Evolutionary conservation across 2,329 filamentous ascomycete genomes (phyloP).

Genomic region (Hypocreales sp.): DNA sequence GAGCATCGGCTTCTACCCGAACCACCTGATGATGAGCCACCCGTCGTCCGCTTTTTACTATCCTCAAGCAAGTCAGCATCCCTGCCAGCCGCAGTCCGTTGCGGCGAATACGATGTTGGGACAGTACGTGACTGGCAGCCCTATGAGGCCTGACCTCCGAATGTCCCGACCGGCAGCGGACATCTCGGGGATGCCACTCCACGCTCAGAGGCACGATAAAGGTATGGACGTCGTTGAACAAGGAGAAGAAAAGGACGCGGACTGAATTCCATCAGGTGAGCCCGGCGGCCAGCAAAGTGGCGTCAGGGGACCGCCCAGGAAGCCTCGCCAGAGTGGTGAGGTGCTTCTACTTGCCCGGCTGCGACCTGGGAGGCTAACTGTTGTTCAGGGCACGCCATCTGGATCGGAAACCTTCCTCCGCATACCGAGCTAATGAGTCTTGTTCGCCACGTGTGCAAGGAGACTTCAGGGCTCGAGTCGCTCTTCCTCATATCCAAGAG

Average conservation of each 20-base stretch:
- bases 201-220: constrained; percentile 7
- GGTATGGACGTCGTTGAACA: constrained; percentile 5
- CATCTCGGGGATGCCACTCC: constrained; percentile 2
- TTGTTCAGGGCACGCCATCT: constrained; percentile 62
- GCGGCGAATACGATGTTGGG: constrained; percentile 17
- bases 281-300: constrained; percentile 9
- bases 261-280: constrained; percentile 3
- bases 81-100: constrained; percentile 14
- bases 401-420: constrained; percentile 88
- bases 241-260: neutral
- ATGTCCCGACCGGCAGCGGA: constrained; percentile 6
- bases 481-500: constrained; percentile 92
- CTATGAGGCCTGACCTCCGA: constrained; percentile 11
- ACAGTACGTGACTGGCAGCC: constrained; percentile 17
- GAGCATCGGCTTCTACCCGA: constrained; percentile 27
- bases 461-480: constrained; percentile 67
- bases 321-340: constrained; percentile 45
- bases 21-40: constrained; percentile 25
- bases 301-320: constrained; percentile 19
- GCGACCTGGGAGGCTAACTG: no score
- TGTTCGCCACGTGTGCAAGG: constrained; percentile 80
- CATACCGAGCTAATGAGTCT: constrained; percentile 67
- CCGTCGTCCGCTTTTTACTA: constrained; percentile 31
- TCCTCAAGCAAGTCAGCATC: constrained; percentile 20
- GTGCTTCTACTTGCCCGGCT: no score